Conservation (phyloP, 306 rosid genomes). For the Vicia faba region DNA sequence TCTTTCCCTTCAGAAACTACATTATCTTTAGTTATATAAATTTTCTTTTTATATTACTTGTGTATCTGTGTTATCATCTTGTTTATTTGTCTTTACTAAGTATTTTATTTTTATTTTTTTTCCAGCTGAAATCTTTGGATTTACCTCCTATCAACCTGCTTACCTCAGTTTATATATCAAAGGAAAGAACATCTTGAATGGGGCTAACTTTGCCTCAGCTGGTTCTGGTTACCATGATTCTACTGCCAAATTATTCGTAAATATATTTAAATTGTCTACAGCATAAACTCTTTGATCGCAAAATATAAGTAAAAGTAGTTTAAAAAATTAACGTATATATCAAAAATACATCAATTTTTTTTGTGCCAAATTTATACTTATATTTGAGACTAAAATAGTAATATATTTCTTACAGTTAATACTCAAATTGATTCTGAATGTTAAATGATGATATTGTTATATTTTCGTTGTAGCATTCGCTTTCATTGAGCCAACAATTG, state of each 20-base stretch:
- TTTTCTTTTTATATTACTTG: not conserved
- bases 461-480: conserved; percentile 48
- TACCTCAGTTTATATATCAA: conserved; percentile 36
- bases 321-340: too few relatives aligned
- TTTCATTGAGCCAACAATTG: conserved; percentile 60
- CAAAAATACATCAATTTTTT: too few relatives aligned
- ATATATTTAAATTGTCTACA: not conserved
- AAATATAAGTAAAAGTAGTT: too few relatives aligned
- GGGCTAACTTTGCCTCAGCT: conserved; percentile 66
- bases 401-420: not conserved
- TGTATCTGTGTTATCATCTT: not conserved
- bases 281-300: too few relatives aligned
- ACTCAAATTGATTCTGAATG: not conserved
- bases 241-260: conserved; percentile 61
- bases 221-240: conserved; percentile 60
- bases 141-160: conserved; percentile 45
- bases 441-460: not conserved
- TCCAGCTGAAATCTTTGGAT: conserved; percentile 50
- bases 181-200: conserved; percentile 44
- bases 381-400: too few relatives aligned
- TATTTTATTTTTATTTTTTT: conserved; percentile 11
- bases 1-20: not conserved
- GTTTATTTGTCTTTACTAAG: not conserved
- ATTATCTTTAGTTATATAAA: too few relatives aligned
- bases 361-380: too few relatives aligned